Base-by-base conservation (phyloP, 805 yeast genomes). In the Starmerella bombicola region DNA sequence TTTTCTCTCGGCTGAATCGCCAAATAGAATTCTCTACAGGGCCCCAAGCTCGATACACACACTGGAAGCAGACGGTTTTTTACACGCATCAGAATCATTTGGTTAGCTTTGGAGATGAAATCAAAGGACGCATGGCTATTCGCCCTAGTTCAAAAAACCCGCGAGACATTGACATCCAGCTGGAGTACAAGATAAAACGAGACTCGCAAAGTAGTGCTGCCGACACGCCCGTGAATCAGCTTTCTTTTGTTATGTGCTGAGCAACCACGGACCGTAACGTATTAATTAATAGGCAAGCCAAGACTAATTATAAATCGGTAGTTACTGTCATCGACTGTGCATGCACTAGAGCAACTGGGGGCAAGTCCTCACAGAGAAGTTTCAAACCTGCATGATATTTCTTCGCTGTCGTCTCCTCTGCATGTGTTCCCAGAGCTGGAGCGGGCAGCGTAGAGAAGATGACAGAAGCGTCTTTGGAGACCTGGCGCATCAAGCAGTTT, bases 31-130 rank as follows among this genome's bases (percentile, higher is more conserved):
- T 91, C 59, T 78, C 91, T 17, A 93, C 99, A 12, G 97, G 97
- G 19, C 95, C 99, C 26, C 85, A 80, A 64, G 78, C 85, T 35
- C 74, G 76, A 52, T 85, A 86, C 69, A 91, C 98, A 13, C 99
- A 91, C 66, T 91, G 99, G 99, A 93, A 91, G 62, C 98, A 91
- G 66, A 81, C 95, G 16, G 93, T 91, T 1, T 85, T 93, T 64
- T 93, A 91, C 62, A 69, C 88, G 56, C 76, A 72, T 52, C 81
- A 83, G 54, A 93, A 82, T 22, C 63, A 88, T 49, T 81, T 76
- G 55, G 64, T 80, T 47, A 77, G 78, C 56, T 67, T 68, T 51
- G 95, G 88, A 43, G 98, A 91, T 55, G 56, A 60, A 30, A 67
- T 93, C 50, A 70, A 70, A 43, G 91, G 97, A 34, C 64, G 66